Percentiles rank a stretch among this genome's conserved stretches.
Conservation (phyloP, 805 yeast species). For the Sugiyamaella floridensis region DNA sequence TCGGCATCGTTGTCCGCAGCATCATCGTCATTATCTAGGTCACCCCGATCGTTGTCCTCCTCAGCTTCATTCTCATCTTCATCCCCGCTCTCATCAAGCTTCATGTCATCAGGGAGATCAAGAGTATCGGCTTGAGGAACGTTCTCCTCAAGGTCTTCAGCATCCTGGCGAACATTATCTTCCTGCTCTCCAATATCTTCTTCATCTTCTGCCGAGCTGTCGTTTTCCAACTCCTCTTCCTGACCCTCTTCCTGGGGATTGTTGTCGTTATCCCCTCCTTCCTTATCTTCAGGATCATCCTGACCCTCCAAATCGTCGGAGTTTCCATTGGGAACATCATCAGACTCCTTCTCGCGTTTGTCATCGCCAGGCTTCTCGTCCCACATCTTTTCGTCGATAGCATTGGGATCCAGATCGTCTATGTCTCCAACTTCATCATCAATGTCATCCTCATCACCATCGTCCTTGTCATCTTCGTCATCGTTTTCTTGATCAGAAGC, state of each 20-base stretch:
- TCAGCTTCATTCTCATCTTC: conserved; percentile 47
- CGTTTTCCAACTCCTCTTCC: conserved; percentile 38
- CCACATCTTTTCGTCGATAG: conserved; percentile 97
- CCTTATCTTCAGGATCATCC: conserved; percentile 20
- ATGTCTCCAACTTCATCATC: conserved; percentile 88
- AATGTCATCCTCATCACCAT: conserved; percentile 57
- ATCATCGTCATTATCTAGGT: conserved; percentile 28
- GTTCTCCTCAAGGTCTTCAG: conserved; percentile 59
- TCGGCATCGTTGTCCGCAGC: conserved; percentile 29
- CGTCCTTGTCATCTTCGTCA: conserved; percentile 41
- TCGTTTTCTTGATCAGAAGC: conserved; percentile 62
- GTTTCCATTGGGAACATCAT: conserved; percentile 47
- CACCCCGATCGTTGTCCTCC: conserved; percentile 32
- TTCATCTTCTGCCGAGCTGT: conserved; percentile 47
- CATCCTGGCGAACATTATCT: conserved; percentile 74
- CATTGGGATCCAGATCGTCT: conserved; percentile 88
- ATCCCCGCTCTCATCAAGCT: conserved; percentile 72
- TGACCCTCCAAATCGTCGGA: conserved; percentile 32
- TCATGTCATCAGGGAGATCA: conserved; percentile 88
- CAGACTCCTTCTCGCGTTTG: conserved; percentile 69
- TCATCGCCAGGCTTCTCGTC: conserved; percentile 73
- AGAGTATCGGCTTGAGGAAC: conserved; percentile 81
- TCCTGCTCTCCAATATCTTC: conserved; percentile 69
- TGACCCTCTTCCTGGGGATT: conserved; percentile 34
- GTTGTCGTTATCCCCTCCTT: conserved; percentile 26